phyloP scores from a whole-genome alignment of 805 yeast species.

The Wickerhamiella parazyma region DNA sequence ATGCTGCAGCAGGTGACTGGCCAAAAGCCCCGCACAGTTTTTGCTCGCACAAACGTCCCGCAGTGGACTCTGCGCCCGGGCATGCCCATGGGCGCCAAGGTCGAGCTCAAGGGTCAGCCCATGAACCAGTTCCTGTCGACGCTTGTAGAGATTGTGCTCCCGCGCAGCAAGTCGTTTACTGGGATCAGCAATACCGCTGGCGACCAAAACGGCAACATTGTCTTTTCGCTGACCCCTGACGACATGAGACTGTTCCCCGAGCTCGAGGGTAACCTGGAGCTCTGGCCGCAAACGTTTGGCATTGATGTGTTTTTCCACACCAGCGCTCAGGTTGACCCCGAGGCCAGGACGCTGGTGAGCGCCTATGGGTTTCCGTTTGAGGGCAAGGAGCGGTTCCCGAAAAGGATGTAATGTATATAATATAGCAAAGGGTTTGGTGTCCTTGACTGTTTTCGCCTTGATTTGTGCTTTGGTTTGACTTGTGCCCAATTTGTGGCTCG shows the following conservation, averaged over 20 bases:
- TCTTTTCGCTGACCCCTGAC: conserved; percentile 69
- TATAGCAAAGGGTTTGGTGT: not conserved
- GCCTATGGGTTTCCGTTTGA: conserved; percentile 70
- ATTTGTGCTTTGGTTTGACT: not conserved
- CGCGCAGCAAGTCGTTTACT: conserved; percentile 75
- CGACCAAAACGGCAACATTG: conserved; percentile 71
- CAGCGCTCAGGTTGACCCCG: conserved; percentile 76
- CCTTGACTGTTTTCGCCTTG: not conserved
- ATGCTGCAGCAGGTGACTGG: conserved; percentile 94
- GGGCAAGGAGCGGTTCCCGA: conserved; percentile 34
- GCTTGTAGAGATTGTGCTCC: conserved; percentile 80
- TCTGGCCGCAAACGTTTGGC: conserved; percentile 79
- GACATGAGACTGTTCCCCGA: conserved; percentile 83
- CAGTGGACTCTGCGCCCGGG: conserved; percentile 81
- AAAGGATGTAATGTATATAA: conserved; percentile 17
- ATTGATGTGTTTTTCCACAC: conserved; percentile 77
- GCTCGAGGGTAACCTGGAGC: conserved; percentile 75
- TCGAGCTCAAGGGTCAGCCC: conserved; percentile 59
- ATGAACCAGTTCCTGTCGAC: conserved; percentile 79
- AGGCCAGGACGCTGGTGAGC: conserved; percentile 74
- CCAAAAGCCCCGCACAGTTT: conserved; percentile 58
- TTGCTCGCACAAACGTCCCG: conserved; percentile 66
- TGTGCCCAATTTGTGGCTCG: not conserved
- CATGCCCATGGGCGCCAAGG: conserved; percentile 82
- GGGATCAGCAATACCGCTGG: conserved; percentile 71